Base-by-base conservation (phyloP, 768 basidiomycete species). In the Hypsizygus marmoreus region DNA sequence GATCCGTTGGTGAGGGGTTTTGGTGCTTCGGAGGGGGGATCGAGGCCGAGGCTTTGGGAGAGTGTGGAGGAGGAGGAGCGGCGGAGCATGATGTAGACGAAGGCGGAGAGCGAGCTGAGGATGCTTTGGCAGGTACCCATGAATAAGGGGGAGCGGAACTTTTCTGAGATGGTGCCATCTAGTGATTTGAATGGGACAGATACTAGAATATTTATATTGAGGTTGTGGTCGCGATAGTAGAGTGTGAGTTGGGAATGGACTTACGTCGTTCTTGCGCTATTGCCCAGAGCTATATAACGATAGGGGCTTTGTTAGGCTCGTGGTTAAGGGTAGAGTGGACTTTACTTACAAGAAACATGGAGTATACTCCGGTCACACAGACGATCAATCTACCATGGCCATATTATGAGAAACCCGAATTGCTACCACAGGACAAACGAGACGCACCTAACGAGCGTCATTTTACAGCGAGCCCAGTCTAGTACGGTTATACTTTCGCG, bases 261-360 rank as follows among this genome's bases (percentile, higher is more conserved):
- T 58, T 66, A 97, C 95, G 64, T 67, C 95, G 77, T 72, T 98
- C 97, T 72, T 99, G 97, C 7, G 92, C 90, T 33, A 95, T 81
- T 9, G 90, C 93, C 92, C 92, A 91, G 39, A 92, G 65, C 91
- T 92, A 53, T 6, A n/a, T n/a, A n/a, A n/a, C n/a, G n/a, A n/a
- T n/a, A n/a, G 43, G 19, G 33, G 47, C 14, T 17, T 32, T 30
- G 37, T 37, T 37, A 20, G 26, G 40, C 51, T 28, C 34, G 4
- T 23, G 11, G 10, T 4, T 11, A 34, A 39, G 23, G n/a, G 22
- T 19, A 42, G 30, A n/a, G 1, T n/a, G n/a, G 48, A 19, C 24
- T 41, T 30, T 43, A 63, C 85, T 66, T 57, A 88, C 88, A 55
- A 97, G 73, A 64, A 97, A 97, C 78, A 93, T 93, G 17, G 87